Conservation (phyloP, 1,284 basidiomycete genomes). For the Rhodofomes roseus region DNA sequence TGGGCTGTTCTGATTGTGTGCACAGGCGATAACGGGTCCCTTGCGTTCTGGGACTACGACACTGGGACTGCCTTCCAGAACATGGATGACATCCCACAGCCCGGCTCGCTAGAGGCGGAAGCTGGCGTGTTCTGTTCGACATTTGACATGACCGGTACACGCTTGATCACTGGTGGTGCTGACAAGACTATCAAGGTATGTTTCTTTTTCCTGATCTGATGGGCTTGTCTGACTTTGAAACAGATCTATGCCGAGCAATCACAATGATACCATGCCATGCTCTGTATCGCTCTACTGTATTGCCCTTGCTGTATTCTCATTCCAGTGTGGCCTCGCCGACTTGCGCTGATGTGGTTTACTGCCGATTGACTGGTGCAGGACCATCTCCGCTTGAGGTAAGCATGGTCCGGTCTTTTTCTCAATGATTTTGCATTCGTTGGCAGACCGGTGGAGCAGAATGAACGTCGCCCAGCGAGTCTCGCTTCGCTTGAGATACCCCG, state of each 20-base stretch:
- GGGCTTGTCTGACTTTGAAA: background rate
- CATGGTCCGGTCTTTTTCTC: no score
- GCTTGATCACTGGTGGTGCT: conserved; percentile 93
- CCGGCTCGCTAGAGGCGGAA: conserved; percentile 95
- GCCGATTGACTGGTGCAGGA: no score
- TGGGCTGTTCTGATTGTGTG: background rate
- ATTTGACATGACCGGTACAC: conserved; percentile 93
- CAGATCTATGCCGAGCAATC: conserved; percentile 49
- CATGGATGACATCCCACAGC: conserved; percentile 92
- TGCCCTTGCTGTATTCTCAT: background rate
- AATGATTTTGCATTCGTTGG: no score
- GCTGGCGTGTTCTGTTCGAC: conserved; percentile 94
- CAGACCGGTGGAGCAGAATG: no score
- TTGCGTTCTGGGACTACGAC: conserved; percentile 92
- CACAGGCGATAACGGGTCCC: conserved; percentile 83
- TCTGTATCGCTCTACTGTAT: background rate
- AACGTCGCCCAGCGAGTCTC: no score
- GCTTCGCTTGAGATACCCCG: no score
- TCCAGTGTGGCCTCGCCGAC: no score
- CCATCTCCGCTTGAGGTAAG: no score
- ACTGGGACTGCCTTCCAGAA: conserved; percentile 96
- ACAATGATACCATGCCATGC: conserved; percentile 4
- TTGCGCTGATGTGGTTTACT: no score
- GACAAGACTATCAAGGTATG: conserved; percentile 96
- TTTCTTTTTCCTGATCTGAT: background rate